Conservation (phyloP, 805 yeast species). For the Kodamaea kakaduensis region DNA sequence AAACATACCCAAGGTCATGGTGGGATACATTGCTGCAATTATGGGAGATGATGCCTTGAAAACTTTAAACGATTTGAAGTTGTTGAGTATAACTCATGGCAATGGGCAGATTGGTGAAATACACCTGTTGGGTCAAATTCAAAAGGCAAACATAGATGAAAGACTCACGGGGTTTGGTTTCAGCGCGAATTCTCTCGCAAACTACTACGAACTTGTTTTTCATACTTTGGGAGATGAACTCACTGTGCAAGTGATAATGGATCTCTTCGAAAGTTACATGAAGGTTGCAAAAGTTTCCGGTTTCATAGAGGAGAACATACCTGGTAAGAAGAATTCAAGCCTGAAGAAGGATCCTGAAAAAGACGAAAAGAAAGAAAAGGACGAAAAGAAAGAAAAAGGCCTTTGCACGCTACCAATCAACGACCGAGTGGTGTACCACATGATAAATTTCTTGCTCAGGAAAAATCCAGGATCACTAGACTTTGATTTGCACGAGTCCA, state of each 20-base stretch:
- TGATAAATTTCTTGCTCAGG: slow-evolving; percentile 10
- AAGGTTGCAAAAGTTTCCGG: slow-evolving; percentile 2
- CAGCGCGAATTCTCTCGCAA: slow-evolving; percentile 18
- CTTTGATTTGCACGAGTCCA: slow-evolving; percentile 14
- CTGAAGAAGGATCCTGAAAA: slow-evolving; percentile 1
- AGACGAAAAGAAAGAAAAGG: neutral
- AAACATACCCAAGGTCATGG: slow-evolving; percentile 29
- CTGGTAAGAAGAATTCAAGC: too few relatives aligned
- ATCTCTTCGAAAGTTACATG: slow-evolving; percentile 22
- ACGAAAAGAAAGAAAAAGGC: neutral
- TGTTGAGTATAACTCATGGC: slow-evolving; percentile 25
- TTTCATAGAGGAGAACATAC: slow-evolving; percentile 7
- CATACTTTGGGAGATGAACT: slow-evolving; percentile 12
- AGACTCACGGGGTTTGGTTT: slow-evolving; percentile 18
- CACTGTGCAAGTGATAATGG: slow-evolving; percentile 17
- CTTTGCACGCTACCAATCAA: slow-evolving; percentile 1
- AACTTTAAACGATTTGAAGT: slow-evolving; percentile 23
- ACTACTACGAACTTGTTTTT: slow-evolving; percentile 24
- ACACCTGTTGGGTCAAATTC: slow-evolving; percentile 15
- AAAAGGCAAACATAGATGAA: slow-evolving; percentile 31
- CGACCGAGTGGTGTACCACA: slow-evolving; percentile 11
- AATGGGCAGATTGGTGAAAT: slow-evolving; percentile 15
- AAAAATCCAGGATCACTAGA: slow-evolving; percentile 10
- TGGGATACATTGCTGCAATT: slow-evolving; percentile 34
- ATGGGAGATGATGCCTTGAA: slow-evolving; percentile 20